Evolutionary conservation across 176 grass and related monocot species (phyloP).

Genomic region (Oryza coarctata): DNA sequence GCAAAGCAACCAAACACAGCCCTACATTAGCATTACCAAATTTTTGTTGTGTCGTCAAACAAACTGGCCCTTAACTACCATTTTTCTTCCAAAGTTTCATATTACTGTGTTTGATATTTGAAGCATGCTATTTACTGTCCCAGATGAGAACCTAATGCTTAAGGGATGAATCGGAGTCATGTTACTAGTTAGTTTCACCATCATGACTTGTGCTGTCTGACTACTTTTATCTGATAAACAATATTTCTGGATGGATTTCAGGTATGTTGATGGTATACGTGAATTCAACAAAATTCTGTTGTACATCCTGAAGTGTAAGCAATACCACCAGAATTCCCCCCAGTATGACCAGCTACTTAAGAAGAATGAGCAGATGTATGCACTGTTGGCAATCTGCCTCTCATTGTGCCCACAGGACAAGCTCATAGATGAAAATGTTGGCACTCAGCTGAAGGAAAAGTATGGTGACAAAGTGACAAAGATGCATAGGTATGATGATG

Average conservation of each 20-base stretch:
- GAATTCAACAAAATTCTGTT: slow-evolving; percentile 99
- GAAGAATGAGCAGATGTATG: slow-evolving; percentile 95
- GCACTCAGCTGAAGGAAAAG: slow-evolving; percentile 92
- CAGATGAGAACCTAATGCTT: not conserved
- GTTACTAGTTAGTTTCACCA: not conserved
- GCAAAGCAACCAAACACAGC: not conserved
- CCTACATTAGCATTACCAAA: not conserved
- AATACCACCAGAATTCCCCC: slow-evolving; percentile 93
- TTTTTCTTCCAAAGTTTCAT: not conserved
- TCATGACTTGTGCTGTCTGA: not conserved
- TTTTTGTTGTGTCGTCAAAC: not conserved
- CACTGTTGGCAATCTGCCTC: slow-evolving; percentile 81
- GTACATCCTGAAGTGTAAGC: slow-evolving; percentile 93
- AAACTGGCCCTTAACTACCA: not conserved
- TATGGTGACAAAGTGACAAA: slow-evolving; percentile 99
- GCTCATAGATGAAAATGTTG: slow-evolving; percentile 89
- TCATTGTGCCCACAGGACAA: slow-evolving; percentile 86
- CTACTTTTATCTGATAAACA: slow-evolving; percentile 7
- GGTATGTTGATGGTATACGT: slow-evolving; percentile 80
- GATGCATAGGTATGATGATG: slow-evolving; percentile 98
- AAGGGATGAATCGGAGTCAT: not conserved
- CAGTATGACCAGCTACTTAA: slow-evolving; percentile 58
- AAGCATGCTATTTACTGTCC: slow-evolving; percentile 10
- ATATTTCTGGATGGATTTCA: slow-evolving; percentile 16
- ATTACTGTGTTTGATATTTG: not conserved